Percentiles rank a stretch among this genome's conserved stretches.
Conservation (phyloP, 2,329 filamentous ascomycete species). For the Cladosporium colombiae region DNA sequence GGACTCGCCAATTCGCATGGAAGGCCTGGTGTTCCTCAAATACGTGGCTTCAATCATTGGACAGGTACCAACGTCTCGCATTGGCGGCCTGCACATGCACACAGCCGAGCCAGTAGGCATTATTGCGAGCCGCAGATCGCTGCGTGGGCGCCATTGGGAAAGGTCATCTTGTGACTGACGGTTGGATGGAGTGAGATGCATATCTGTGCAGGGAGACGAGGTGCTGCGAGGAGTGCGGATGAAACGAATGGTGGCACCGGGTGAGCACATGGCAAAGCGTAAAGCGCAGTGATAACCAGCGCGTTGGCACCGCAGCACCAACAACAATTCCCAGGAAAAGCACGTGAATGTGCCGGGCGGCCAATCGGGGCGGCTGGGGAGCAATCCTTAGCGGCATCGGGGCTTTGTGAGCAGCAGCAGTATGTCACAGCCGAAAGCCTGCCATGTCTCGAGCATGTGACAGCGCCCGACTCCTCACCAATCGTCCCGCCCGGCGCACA, state of each 20-base stretch:
- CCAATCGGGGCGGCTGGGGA: neutral
- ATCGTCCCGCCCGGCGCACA: constrained; percentile 15
- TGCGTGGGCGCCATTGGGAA: neutral
- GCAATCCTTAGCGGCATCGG: constrained; percentile 8
- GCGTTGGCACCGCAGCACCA: neutral
- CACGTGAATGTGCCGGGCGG: constrained; percentile 8
- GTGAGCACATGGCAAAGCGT: constrained; percentile 4
- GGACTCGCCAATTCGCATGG: neutral
- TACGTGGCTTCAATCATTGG: constrained; percentile 16
- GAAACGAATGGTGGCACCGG: constrained; percentile 5
- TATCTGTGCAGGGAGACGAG: neutral
- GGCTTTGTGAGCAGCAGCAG: neutral
- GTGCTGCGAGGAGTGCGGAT: neutral
- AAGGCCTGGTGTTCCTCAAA: constrained; percentile 1
- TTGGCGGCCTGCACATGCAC: constrained; percentile 12
- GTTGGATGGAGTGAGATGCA: constrained; percentile 4
- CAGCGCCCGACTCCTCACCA: constrained; percentile 20
- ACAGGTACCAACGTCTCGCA: constrained; percentile 14
- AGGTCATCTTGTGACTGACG: neutral
- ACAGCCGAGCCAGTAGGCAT: constrained; percentile 9
- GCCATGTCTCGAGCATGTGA: constrained; percentile 15
- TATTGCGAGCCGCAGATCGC: constrained; percentile 1
- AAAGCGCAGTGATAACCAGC: neutral
- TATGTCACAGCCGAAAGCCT: constrained; percentile 18
- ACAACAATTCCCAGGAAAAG: constrained; percentile 1